Base-by-base conservation (phyloP, 805 yeast species). In the Monosporozyma aquatica region DNA sequence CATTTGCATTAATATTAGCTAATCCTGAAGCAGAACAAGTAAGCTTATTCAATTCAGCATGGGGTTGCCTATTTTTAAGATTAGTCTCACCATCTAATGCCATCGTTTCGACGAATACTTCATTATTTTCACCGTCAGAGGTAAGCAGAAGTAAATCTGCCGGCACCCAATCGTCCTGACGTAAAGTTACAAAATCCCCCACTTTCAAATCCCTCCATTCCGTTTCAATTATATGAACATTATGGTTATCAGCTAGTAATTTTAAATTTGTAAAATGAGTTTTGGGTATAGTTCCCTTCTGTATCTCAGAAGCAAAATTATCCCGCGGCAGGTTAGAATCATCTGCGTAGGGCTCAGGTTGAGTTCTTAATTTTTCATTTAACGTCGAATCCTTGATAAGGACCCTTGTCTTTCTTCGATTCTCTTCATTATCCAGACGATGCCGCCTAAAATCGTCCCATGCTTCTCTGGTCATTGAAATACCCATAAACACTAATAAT, bases 51-150 rank as follows among this genome's bases (percentile, higher is more conserved):
- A 90, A 51, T 46, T 79, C 84, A 2, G 72, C 68, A 47, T 80
- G 82, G 0, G 95, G 84, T 15, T 67, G 65, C 52, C 76, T 79
- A 6, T 84, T 71, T 60, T 92, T 92, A 47, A 92, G 68, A 57
- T 87, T 90, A 0, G 97, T 92, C 62, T 92, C 98, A 40, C 99
- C 99, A 63, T 92, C 98, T 38, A 92, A 69, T 1, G 95, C 98
- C 90, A 90, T 87, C 1, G 99, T 92, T 61, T 92, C 99, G 15
- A 89, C 78, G 49, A 76, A 85, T 44, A 79, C 75, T 30, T 82
- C 87, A 47, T 72, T 74, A 29, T 78, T 76, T 29, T 62, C 61
- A 4, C 78, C 79, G 40, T 74, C 74, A 3, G 87, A 76, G 1
- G 89, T 74, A 33, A 92, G 56, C 2, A 92, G 53, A 2, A 92